These are phyloP conservation scores for Olyra latifolia DNA, from an alignment of 176 grass and related monocot genomes.

Conservation along the genomic window DNA sequence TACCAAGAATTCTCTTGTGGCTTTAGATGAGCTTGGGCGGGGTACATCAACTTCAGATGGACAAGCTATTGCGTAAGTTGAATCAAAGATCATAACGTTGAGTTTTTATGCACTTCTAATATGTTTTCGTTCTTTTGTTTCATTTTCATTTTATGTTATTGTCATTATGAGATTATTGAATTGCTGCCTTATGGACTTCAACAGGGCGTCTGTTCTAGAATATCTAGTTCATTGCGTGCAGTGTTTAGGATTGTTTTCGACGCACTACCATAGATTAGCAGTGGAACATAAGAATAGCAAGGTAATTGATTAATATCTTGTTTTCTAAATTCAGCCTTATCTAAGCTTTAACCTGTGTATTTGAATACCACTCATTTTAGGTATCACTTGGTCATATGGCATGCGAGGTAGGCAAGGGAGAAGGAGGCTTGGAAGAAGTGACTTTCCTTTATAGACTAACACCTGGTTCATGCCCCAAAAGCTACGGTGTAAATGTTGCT, in stretches of 20 bases:
- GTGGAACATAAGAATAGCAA: conserved; percentile 70
- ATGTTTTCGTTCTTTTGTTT: conserved; percentile 24
- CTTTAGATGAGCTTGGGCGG: conserved; percentile 95
- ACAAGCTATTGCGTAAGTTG: conserved; percentile 93
- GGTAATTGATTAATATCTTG: conserved; percentile 43
- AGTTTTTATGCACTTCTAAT: conserved; percentile 10
- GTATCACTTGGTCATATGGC: conserved; percentile 89
- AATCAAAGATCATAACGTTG: conserved; percentile 25
- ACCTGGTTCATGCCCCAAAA: conserved; percentile 91
- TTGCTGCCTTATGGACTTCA: conserved; percentile 26
- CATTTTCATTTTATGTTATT: conserved; percentile 6
- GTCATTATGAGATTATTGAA: conserved; percentile 4
- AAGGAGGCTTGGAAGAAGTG: conserved; percentile 80
- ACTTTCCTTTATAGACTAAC: conserved; percentile 85
- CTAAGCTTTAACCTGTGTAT: conserved; percentile 27
- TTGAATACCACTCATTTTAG: conserved; percentile 45
- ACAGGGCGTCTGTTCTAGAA: conserved; percentile 84
- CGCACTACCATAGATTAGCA: conserved; percentile 90
- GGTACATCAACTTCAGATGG: conserved; percentile 99
- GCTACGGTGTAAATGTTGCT: conserved; percentile 98
- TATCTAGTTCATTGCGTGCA: conserved; percentile 73
- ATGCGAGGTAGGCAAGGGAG: conserved; percentile 67
- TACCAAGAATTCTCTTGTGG: conserved; percentile 87
- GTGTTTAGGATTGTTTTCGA: conserved; percentile 95
- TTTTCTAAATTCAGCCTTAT: neutral